These are phyloP conservation scores for Penicillium goetzii DNA, from an alignment of 495 filamentous ascomycete genomes.

Conservation along the genomic window DNA sequence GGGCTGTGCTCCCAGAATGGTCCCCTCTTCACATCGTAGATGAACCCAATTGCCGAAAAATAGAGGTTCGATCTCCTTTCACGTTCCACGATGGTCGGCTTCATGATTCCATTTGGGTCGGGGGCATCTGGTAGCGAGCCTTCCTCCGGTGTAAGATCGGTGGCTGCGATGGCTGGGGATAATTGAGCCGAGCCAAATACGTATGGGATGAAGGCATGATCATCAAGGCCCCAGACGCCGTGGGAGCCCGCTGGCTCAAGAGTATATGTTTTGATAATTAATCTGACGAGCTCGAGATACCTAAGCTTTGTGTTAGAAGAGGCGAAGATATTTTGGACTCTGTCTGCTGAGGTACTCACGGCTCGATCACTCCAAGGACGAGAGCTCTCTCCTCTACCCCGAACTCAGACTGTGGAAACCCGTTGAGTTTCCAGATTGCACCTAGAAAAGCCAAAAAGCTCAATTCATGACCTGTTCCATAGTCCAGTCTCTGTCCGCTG, in stretches of 20 bases:
- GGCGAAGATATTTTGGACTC: background rate
- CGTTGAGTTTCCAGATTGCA: constrained; percentile 86
- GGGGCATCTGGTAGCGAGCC: constrained; percentile 76
- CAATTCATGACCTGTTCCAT: constrained; percentile 94
- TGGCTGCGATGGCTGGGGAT: constrained; percentile 68
- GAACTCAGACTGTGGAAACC: constrained; percentile 57
- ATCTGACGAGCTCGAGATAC: constrained; percentile 82
- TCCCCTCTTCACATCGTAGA: constrained; percentile 95
- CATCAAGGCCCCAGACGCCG: constrained; percentile 96
- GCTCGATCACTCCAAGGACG: constrained; percentile 79
- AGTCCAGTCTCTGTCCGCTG: constrained; percentile 86
- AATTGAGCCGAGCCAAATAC: constrained; percentile 90
- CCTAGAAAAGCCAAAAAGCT: constrained; percentile 92
- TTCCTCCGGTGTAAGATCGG: constrained; percentile 69
- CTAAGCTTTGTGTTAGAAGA: constrained; percentile 41
- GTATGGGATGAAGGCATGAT: constrained; percentile 97
- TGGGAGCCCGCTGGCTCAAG: constrained; percentile 95
- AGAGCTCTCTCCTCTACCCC: constrained; percentile 73
- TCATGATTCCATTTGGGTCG: constrained; percentile 68
- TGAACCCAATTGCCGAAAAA: constrained; percentile 98
- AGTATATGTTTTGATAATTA: constrained; percentile 86
- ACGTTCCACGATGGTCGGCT: constrained; percentile 64
- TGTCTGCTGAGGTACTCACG: constrained; percentile 53
- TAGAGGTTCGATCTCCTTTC: constrained; percentile 83
- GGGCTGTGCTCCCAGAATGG: constrained; percentile 99